A percentile compares a stretch with the other conserved stretches of the same genome.
Evolutionary conservation across 2,329 filamentous ascomycete species (phyloP).

Genomic region (Ceratocystis eucalypticola): DNA sequence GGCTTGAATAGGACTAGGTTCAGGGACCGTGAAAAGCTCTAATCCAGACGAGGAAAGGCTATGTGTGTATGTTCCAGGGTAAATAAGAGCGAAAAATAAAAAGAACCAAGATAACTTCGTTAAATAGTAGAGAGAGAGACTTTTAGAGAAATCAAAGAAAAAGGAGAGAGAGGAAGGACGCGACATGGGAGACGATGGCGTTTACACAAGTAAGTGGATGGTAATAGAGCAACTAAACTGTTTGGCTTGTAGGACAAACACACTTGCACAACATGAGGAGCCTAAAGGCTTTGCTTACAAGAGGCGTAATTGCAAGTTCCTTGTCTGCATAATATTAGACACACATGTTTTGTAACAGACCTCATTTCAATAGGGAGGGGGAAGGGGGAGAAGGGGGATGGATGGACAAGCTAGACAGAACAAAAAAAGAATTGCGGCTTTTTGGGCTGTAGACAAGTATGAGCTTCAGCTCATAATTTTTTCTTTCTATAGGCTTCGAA

Average conservation of each 20-base stretch:
- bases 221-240: not conserved
- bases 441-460: not conserved
- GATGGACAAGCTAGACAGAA: not conserved
- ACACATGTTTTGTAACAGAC: not conserved
- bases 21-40: conserved; percentile 11
- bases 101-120: not conserved
- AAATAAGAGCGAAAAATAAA: not conserved
- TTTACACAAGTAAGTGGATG: not conserved
- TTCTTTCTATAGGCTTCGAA: not conserved
- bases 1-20: conserved; percentile 6
- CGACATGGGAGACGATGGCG: not conserved
- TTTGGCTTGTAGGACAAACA: not conserved
- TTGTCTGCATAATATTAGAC: conserved; percentile 1
- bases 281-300: not conserved
- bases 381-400: not conserved
- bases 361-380: not conserved
- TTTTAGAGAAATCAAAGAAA: not conserved
- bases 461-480: not conserved
- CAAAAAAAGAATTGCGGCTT: not conserved
- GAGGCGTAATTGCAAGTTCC: not conserved
- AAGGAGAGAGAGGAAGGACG: not conserved
- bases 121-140: not conserved
- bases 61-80: not conserved
- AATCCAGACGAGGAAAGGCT: not conserved
- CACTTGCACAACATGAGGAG: not conserved